phyloP scores from a whole-genome alignment of 305 asterid species.

The Plantago coronopus region DNA sequence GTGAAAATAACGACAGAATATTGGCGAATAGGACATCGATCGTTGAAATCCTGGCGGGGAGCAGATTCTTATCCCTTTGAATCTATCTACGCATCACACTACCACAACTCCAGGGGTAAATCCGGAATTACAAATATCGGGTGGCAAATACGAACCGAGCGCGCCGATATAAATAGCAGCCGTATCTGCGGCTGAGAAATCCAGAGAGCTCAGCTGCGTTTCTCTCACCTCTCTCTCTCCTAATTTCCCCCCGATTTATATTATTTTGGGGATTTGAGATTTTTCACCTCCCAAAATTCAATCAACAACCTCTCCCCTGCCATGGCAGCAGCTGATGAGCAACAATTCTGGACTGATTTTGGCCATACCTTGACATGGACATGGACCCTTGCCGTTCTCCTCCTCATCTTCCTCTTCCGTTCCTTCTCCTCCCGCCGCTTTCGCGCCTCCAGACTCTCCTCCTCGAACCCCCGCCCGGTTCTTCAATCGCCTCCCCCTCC shows the following conservation, averaged over 20 bases:
- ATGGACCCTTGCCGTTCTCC: slow-evolving; percentile 42
- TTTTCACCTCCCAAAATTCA: not conserved
- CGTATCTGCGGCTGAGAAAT: slow-evolving; percentile 5
- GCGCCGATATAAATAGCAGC: slow-evolving; percentile 4
- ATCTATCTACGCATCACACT: not conserved
- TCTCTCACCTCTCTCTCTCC: not conserved
- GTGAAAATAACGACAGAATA: too few relatives aligned
- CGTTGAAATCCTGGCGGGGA: slow-evolving; percentile 1
- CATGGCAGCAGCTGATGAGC: slow-evolving; percentile 21
- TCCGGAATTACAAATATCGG: not conserved
- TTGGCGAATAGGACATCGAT: too few relatives aligned
- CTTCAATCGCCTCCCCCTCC: not conserved
- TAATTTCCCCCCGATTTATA: not conserved
- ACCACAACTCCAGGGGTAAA: not conserved
- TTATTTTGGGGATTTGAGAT: not conserved
- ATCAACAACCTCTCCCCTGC: not conserved
- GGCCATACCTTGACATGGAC: slow-evolving; percentile 26
- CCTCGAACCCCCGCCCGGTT: not conserved
- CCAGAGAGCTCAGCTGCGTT: too few relatives aligned
- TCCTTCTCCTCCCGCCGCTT: slow-evolving; percentile 26
- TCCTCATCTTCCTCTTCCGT: slow-evolving; percentile 32
- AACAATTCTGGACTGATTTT: slow-evolving; percentile 11
- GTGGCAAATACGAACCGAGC: slow-evolving; percentile 2
- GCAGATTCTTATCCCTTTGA: not conserved
- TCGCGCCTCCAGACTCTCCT: slow-evolving; percentile 3